Evolutionary conservation across 768 basidiomycete species (phyloP), one percentile per base, ranked within the genome.

Genomic region (Russula compacta): DNA sequence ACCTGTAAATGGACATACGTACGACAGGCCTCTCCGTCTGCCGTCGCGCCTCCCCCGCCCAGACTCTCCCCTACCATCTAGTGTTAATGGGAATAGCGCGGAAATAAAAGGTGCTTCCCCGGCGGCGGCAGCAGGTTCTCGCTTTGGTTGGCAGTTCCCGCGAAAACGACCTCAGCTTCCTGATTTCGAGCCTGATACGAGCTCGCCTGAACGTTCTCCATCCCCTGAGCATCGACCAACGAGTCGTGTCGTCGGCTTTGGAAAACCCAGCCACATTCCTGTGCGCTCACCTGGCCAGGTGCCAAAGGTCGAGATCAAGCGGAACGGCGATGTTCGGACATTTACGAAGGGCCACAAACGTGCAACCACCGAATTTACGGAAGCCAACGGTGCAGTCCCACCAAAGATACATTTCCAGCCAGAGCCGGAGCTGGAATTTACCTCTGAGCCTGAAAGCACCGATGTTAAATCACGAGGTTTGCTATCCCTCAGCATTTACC

Each of bases 261-360:
- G 60, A 48, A 56, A 59, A 17, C 62, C 71, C 8, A 81, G 79
- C 56, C 73, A 75, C 35, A 80, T 83, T 56, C 80, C 81, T 14
- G 72, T 79, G 5, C 73, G 73, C 24, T 73, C 79, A 17, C 73
- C 75, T 19, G 66, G 70, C 53, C 78, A 77, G 66, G 63, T 58
- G 6, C 67, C 62, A 50, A 68, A 53, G 61, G 66, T 64, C 35
- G 70, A 67, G 64, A 62, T 39, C 6, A 53, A 33, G 44, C 50
- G 51, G 39, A 58, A 58, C 19, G 59, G 51, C 8, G 58, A 57
- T 64, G 15, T 63, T 67, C 59, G 63, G 62, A 58, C 54, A 66
- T 49, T 67, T 64, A 43, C 64, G 48, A 71, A 50, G 32, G 67
- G 71, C 21, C 67, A 73, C 58, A 69, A 68, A 54, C 67, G 71